Conservation (phyloP, 2,329 filamentous ascomycete species). For the Xylaria sp. region DNA sequence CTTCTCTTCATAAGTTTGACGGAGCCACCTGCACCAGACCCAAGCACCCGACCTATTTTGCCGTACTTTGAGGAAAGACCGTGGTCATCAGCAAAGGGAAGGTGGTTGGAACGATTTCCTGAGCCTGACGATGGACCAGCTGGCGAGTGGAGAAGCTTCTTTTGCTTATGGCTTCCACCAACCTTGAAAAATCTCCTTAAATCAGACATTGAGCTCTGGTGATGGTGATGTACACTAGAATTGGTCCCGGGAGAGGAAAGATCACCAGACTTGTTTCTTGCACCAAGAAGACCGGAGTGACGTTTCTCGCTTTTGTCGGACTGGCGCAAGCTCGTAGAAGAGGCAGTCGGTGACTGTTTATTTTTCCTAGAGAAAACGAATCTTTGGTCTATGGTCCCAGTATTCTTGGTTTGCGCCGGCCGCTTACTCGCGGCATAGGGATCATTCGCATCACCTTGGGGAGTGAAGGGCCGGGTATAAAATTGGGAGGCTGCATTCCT, state of each 20-base stretch:
- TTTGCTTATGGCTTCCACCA: conserved; percentile 75
- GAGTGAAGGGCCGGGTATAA: conserved; percentile 81
- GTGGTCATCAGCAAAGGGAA: conserved; percentile 95
- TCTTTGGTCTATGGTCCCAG: conserved; percentile 76
- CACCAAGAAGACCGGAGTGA: conserved; percentile 58
- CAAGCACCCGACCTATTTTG: conserved; percentile 92
- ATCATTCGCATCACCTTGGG: conserved; percentile 82
- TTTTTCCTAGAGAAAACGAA: conserved; percentile 87
- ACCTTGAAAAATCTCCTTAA: conserved; percentile 97
- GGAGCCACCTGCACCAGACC: conserved; percentile 92
- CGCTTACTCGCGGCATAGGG: conserved; percentile 88
- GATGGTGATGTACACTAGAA: conserved; percentile 62
- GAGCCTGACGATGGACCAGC: conserved; percentile 63
- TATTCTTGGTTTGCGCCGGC: conserved; percentile 73
- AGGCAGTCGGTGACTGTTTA: conserved; percentile 68
- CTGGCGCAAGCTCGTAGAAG: conserved; percentile 63
- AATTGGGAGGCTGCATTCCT: conserved; percentile 70
- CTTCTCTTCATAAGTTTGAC: conserved; percentile 94
- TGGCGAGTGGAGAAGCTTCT: conserved; percentile 71
- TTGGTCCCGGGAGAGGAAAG: conserved; percentile 60
- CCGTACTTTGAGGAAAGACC: conserved; percentile 92
- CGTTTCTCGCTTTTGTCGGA: conserved; percentile 62
- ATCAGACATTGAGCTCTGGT: conserved; percentile 89
- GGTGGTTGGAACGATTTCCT: conserved; percentile 62
- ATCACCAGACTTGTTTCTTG: conserved; percentile 56